These are phyloP conservation scores for Xylaria sp. DNA, from an alignment of 2,329 filamentous ascomycete genomes.

Conservation along the genomic window DNA sequence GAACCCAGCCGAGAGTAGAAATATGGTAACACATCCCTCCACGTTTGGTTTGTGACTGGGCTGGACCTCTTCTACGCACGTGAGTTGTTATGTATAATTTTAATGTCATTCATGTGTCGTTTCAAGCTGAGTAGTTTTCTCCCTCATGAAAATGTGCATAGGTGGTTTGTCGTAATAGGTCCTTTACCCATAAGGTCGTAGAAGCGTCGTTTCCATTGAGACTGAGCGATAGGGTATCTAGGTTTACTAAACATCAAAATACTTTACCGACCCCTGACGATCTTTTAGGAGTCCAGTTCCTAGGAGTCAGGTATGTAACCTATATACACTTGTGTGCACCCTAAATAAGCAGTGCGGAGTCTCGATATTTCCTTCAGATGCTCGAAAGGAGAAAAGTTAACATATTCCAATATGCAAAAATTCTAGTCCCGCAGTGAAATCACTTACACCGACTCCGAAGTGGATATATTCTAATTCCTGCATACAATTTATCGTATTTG, in stretches of 20 bases:
- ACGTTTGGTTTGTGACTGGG: not conserved
- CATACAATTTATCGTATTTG: not conserved
- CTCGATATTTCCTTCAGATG: not conserved
- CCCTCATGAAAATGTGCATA: not conserved
- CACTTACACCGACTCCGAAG: not conserved
- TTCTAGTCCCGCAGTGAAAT: not conserved
- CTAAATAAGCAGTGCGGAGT: not conserved
- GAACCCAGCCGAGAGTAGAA: not conserved
- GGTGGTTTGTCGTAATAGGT: not conserved
- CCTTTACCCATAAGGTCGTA: not conserved
- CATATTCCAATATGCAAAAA: not conserved
- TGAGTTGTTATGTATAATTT: not conserved
- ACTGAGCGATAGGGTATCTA: constrained; percentile 18
- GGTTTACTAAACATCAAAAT: constrained; percentile 1
- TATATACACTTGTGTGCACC: constrained; percentile 8
- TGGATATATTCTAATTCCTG: not conserved
- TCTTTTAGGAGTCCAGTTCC: not conserved
- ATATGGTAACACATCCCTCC: not conserved
- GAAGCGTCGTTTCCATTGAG: not conserved
- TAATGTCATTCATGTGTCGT: not conserved
- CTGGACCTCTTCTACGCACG: not conserved
- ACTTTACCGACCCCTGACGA: not conserved
- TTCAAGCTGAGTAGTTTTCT: not conserved
- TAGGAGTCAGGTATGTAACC: not conserved
- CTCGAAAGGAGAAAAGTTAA: not conserved